Base-by-base conservation (phyloP, 345 rosid species). In the Pistacia vera region DNA sequence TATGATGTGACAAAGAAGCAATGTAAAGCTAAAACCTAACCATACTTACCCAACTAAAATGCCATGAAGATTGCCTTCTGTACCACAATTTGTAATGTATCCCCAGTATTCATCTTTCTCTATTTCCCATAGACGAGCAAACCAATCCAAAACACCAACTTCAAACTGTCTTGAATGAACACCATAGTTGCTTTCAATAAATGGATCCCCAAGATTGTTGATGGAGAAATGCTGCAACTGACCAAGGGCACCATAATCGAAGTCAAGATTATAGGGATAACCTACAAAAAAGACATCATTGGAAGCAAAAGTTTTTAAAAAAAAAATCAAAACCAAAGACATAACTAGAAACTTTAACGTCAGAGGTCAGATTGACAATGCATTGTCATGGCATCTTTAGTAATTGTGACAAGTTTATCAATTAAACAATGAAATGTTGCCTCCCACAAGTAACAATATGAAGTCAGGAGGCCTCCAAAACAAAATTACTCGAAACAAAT, bases 61-160 rank as follows among this genome's bases (percentile, higher is more conserved):
- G n/a, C 99, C 99, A 79, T 96, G 99, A 78, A 96, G 99, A 83
- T 96, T 96, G 68, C 99, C 99, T 83, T 96, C 99, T 10, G 99
- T 96, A 30, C 99, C 99, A 72, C 99, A 93, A 63, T 93, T 96
- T 52, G 99, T 96, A 55, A 96, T 96, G 78, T 96, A 96, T 62
- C 99, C 99, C 99, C 99, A 96, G 82, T 93, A 96, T 61, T 96
- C 93, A 84, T 84, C 79, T 81, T 90, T 91, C 86, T 93, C 97
- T n/a, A 96, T 86, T 80, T 96, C 99, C 99, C 99, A 93, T 12
- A 96, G 80, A 76, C 97, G 95, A 55, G 99, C 99, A 88, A 96
- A 96, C 99, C 99, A 96, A 84, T 96, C 98, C 83, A 96, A 82
- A 30, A 96, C 98, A n/a, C 99, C 99, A 44, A 96, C 98, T 84